phyloP scores from a whole-genome alignment of 192 early-diverging fungal genomes.

The Entomortierella beljakovae region DNA sequence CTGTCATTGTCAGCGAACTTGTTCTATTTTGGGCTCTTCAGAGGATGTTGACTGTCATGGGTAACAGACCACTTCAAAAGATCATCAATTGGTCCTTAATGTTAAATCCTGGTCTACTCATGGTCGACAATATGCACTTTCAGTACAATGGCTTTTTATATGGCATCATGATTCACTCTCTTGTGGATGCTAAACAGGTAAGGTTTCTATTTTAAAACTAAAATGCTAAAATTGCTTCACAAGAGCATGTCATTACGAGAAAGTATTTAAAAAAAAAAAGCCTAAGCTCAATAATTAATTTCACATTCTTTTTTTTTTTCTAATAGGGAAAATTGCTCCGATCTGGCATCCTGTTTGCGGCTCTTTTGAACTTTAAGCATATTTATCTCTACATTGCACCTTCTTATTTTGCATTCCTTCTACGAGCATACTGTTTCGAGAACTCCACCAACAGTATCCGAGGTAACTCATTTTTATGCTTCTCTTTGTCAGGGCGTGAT shows the following conservation, averaged over 20 bases:
- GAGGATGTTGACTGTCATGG: conserved; percentile 45
- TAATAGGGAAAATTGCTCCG: conserved; percentile 66
- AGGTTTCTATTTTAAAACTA: too few species aligned
- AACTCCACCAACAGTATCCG: conserved; percentile 42
- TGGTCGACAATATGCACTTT: conserved; percentile 96
- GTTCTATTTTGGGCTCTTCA: conserved; percentile 77
- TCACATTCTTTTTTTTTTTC: neutral
- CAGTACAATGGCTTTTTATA: conserved; percentile 97
- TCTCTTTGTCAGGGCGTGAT: too few species aligned
- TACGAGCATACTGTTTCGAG: conserved; percentile 81
- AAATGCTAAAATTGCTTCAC: too few species aligned
- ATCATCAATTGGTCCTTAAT: conserved; percentile 70
- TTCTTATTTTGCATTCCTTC: conserved; percentile 92
- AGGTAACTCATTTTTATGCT: too few species aligned
- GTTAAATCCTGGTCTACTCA: conserved; percentile 76
- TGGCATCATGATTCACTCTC: conserved; percentile 85
- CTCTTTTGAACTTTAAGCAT: conserved; percentile 96
- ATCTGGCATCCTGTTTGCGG: conserved; percentile 86
- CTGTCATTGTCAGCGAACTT: conserved; percentile 86
- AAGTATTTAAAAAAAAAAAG: too few species aligned
- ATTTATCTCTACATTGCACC: conserved; percentile 94
- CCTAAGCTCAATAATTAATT: neutral
- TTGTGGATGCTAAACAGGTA: conserved; percentile 79
- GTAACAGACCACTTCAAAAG: conserved; percentile 47
- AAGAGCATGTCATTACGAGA: too few species aligned